Base-by-base conservation (phyloP, 257 asterid species). In the Nicotiana knightiana region DNA sequence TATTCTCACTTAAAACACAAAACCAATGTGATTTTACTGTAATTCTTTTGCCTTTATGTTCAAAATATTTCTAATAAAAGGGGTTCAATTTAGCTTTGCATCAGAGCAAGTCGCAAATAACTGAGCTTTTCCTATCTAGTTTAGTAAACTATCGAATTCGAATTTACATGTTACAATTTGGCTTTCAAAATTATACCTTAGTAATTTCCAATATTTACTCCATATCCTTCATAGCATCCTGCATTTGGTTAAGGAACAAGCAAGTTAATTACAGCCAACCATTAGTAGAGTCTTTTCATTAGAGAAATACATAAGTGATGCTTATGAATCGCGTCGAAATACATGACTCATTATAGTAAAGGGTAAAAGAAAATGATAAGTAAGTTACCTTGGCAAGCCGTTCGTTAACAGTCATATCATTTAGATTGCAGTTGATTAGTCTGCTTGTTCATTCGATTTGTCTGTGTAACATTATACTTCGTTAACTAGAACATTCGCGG, bases 341-440 rank as follows among this genome's bases (percentile, higher is more conserved):
- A 21, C 24, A 21, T 21, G 24, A 48, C 17, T 37, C 24, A 73
- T 43, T 46, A 32, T 8, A 37, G 51, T 48, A 46, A 17, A 35
- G 54, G 21, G 77, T 39, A 68, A 48, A 24, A 48, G 43, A 5
- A 48, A 11, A 37, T 24, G 46, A 33, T 13, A 3, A 9, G 32
- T 28, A 18, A 28, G 46, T 75, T 91, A 95, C 99, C 97, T 95
- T 93, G 48, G 98, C 99, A 67, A 95, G 30, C 30, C 30, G 1
- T 28, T 28, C 30, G 30, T 28, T 28, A 28, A 28, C 30, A 28
- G 30, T 28, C 1, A 28, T 28, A 28, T 28, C 30, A 28, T 28
- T 28, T 28, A 28, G 30, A 28, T 28, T 28, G 30, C 30, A 28
- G 1, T 28, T 28, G 30, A 28, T 28, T 28, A 28, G 30, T 28